phyloP scores from a whole-genome alignment of 2,329 filamentous ascomycete genomes.

The Thelonectria blattea region DNA sequence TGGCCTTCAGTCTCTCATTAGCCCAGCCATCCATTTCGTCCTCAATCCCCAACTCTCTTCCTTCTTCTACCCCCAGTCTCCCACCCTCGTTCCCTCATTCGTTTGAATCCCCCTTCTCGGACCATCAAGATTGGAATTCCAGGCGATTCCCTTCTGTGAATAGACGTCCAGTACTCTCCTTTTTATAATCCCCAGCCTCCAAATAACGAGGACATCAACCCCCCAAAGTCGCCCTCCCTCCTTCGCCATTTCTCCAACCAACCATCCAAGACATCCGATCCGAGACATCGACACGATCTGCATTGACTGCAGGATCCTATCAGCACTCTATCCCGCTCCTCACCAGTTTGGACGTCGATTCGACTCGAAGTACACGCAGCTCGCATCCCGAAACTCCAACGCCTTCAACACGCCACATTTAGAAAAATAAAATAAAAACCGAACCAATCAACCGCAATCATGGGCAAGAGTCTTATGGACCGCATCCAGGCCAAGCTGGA shows the following conservation, averaged over 20 bases:
- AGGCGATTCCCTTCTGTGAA: slow-evolving; percentile 35
- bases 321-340: slow-evolving; percentile 24
- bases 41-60: slow-evolving; percentile 14
- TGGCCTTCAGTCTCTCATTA: not conserved
- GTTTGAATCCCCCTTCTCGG: slow-evolving; percentile 36
- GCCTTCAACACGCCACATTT: slow-evolving; percentile 5
- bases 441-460: slow-evolving; percentile 38
- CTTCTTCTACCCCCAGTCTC: slow-evolving; percentile 32
- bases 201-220: not conserved
- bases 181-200: slow-evolving; percentile 26
- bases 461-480: slow-evolving; percentile 61
- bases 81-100: slow-evolving; percentile 32
- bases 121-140: slow-evolving; percentile 37
- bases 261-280: slow-evolving; percentile 14
- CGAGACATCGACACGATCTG: slow-evolving; percentile 25
- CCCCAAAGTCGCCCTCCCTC: not conserved
- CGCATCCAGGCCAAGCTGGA: slow-evolving; percentile 76
- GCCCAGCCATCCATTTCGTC: not conserved
- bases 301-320: slow-evolving; percentile 33
- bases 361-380: slow-evolving; percentile 18
- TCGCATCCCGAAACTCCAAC: slow-evolving; percentile 19
- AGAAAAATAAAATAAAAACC: not conserved
- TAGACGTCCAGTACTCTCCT: slow-evolving; percentile 34
- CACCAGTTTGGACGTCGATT: slow-evolving; percentile 2
- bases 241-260: too few relatives aligned